Evolutionary conservation across 2,329 filamentous ascomycete genomes (phyloP), one percentile per base, ranked within the genome.

Genomic region (Paraphaeosphaeria minitans): DNA sequence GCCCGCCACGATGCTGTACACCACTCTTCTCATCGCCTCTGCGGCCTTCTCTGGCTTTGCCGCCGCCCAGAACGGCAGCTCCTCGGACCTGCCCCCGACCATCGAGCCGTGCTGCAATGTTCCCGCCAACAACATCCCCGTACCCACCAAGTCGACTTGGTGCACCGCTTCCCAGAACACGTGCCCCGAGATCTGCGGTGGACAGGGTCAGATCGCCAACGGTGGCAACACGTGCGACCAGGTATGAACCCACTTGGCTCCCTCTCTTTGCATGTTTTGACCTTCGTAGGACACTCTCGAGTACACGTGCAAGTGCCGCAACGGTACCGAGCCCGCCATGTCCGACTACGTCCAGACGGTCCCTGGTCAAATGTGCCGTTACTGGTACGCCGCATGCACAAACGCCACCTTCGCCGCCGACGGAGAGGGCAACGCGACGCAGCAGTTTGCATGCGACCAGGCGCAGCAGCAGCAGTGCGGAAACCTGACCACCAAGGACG

Each of bases 181-280:
- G 46, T 90, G 87, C 78, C 84, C 84, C 16, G 72, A 81, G 58
- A 80, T 89, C 63, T 90, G 87, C 77, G 80, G 80, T 61, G 81
- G 72, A 58, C 67, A 67, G 55, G 73, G 81, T 62, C 69, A 70
- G 19, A 63, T 75, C n/a, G 70, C 68, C 35, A 62, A 76, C 80
- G 64, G 75, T 71, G 61, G 67, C 62, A 88, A 88, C 78, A 75
- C 69, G 50, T 90, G 87, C 73, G 80, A 85, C 62, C 46, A 77
- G 37, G 87, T 89, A 82, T 72, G 84, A 77, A 16, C 9, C 10
- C 12, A 31, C 3, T 14, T 6, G 16, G 19, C 10, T 31, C 2
- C 19, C 14, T 2, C 31, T 5, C 10, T 7, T 10, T 16, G 9
- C 27, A 5, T 13, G 33, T 47, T 57, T 71, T 75, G 62, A 77